These are phyloP conservation scores for Dissophora globulifera DNA, from an alignment of 192 early-diverging fungal genomes.

Conservation along the genomic window DNA sequence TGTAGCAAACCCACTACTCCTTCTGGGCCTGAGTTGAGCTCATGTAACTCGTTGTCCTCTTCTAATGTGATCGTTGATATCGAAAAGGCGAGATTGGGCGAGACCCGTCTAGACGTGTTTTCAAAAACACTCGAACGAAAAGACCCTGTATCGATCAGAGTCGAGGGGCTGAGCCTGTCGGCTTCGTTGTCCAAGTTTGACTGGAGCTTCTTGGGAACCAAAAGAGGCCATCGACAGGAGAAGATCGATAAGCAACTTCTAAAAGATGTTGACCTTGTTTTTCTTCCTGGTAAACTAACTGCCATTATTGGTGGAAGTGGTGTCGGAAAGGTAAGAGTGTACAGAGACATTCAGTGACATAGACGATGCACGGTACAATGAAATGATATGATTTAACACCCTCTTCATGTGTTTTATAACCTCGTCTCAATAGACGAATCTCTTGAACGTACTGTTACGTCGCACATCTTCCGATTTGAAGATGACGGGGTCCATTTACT, in stretches of 20 bases:
- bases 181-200: neutral
- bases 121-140: neutral
- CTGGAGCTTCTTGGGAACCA: neutral
- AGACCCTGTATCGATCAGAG: constrained; percentile 1
- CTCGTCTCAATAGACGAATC: constrained; percentile 21
- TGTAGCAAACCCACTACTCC: no score
- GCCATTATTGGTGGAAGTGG: constrained; percentile 36
- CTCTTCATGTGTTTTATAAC: no score
- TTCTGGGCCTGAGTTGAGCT: no score
- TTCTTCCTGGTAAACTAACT: constrained; percentile 10
- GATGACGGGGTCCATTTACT: constrained; percentile 3
- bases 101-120: neutral
- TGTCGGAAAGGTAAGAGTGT: constrained; percentile 16
- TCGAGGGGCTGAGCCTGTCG: neutral
- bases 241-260: constrained; percentile 12
- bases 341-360: no score
- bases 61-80: no score
- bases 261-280: neutral
- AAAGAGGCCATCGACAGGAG: no score
- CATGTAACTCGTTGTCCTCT: no score
- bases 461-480: neutral
- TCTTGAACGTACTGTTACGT: constrained; percentile 7
- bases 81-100: neutral
- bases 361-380: no score
- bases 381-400: no score